phyloP scores from a whole-genome alignment of 1,284 basidiomycete species.

The Ceratobasidium sp. region DNA sequence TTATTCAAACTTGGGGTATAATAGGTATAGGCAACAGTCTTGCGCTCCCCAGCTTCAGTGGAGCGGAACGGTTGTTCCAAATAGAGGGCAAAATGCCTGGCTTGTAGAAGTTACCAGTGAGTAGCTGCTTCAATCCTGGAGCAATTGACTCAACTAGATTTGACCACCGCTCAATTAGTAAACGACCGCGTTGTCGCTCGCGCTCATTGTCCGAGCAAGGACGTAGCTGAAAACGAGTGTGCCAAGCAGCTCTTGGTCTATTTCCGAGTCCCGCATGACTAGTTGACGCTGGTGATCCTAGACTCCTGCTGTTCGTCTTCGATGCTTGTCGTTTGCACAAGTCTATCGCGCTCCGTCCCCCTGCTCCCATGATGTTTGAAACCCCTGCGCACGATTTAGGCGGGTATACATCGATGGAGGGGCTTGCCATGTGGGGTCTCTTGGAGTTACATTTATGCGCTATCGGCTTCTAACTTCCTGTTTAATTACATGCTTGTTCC shows the following conservation, averaged over 20 bases:
- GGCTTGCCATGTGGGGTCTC: neutral
- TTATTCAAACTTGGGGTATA: neutral
- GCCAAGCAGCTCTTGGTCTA: slow-evolving; percentile 36
- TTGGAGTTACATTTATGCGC: neutral
- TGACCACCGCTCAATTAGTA: neutral
- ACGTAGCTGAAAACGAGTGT: slow-evolving; percentile 41
- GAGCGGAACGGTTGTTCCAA: slow-evolving; percentile 1
- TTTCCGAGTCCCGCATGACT: slow-evolving; percentile 37
- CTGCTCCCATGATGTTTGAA: neutral
- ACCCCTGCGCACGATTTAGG: neutral
- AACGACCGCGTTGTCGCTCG: slow-evolving; percentile 23
- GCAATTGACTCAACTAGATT: neutral
- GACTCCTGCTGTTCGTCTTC: too few species aligned
- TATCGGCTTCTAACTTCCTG: neutral
- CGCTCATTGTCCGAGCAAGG: slow-evolving; percentile 29
- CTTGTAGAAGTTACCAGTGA: slow-evolving; percentile 33
- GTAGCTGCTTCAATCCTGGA: neutral
- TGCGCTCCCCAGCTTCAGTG: slow-evolving; percentile 25
- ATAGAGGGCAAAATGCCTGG: slow-evolving; percentile 31
- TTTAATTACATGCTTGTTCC: neutral
- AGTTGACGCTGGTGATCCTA: neutral
- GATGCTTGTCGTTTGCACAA: neutral
- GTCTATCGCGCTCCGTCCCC: neutral
- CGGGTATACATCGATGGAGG: neutral
- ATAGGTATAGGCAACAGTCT: slow-evolving; percentile 32